Base-by-base conservation (phyloP, 2,329 filamentous ascomycete genomes). In the Sporothrix dimorphospora region DNA sequence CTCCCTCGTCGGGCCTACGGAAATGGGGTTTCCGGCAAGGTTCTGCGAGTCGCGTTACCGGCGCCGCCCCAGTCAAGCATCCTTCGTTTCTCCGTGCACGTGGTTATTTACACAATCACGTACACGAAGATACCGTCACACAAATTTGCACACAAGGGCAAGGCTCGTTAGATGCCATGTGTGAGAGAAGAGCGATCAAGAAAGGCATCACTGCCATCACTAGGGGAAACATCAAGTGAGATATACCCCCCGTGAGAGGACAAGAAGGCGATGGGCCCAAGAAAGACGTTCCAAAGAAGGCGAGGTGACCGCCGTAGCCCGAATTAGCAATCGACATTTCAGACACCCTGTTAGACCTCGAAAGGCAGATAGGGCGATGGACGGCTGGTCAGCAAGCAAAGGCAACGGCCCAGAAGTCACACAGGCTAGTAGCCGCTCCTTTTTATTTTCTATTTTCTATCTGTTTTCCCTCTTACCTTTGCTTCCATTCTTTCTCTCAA, bases 1-100 rank as follows among this genome's bases (percentile, higher is more conserved):
- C 73, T 72, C 72, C 19, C 16, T 73, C 71, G 66, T 78, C 79
- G 78, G 78, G 71, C 78, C 75, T 80, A 77, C 79, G 78, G 78
- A 80, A 76, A 67, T 34, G 47, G 74, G 55, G 74, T 73, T 76
- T 75, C 73, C 77, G 77, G 74, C 77, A 75, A 75, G 76, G 47
- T 57, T 4, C 38, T 49, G 57, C 51, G 16, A 40, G 42, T 40
- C 16, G 57, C 66, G 34, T 21, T 49, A 27, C n/a, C 65, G n/a
- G 51, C 24, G 63, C 38, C 63, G 51, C 63, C 40, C 53, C 63
- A 51, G 67, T 61, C 61, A 61, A 53, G 63, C 61, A 59, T 19
- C 38, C 59, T 19, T 34, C 27, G 8, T 53, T 8, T 49, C 42
- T 40, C 19, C 12, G 7, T 19, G 24, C 69, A 63, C 69, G 53